phyloP scores from a whole-genome alignment of 192 early-diverging fungal genomes.

The Umbelopsis vinacea region DNA sequence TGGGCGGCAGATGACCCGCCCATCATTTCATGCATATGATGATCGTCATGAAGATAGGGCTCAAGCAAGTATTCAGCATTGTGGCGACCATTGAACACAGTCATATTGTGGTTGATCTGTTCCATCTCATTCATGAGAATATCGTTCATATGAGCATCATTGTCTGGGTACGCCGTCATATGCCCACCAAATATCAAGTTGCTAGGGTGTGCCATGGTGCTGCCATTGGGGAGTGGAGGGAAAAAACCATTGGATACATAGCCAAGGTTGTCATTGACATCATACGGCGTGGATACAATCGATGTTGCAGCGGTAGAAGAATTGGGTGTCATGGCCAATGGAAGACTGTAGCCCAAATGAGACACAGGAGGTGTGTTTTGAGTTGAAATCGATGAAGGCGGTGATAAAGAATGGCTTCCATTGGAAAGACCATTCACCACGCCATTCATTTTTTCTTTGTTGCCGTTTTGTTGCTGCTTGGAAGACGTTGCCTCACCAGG shows the following conservation, averaged over 20 bases:
- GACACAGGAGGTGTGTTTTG: not conserved
- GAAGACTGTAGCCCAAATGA: not conserved
- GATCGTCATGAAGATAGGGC: slow-evolving; percentile 1
- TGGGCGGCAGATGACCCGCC: not conserved
- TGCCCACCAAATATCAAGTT: not conserved
- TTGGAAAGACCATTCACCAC: not conserved
- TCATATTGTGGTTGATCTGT: not conserved
- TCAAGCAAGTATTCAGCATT: not conserved
- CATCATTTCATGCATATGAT: slow-evolving; percentile 1
- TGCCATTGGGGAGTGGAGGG: slow-evolving; percentile 12
- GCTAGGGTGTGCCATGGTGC: not conserved
- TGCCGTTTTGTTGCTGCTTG: not conserved
- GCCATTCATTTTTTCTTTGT: not conserved
- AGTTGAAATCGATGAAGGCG: not conserved
- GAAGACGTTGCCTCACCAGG: slow-evolving; percentile 17
- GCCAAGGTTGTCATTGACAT: not conserved
- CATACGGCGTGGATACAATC: slow-evolving; percentile 1
- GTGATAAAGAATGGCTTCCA: not conserved
- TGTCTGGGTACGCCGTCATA: not conserved
- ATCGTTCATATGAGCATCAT: slow-evolving; percentile 8
- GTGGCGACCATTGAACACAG: not conserved
- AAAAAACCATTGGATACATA: not conserved
- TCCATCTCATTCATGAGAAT: slow-evolving; percentile 2
- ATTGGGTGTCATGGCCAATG: not conserved
- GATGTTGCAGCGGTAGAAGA: not conserved